Conservation (phyloP, 495 filamentous ascomycete species). For the Penicillium roqueforti region DNA sequence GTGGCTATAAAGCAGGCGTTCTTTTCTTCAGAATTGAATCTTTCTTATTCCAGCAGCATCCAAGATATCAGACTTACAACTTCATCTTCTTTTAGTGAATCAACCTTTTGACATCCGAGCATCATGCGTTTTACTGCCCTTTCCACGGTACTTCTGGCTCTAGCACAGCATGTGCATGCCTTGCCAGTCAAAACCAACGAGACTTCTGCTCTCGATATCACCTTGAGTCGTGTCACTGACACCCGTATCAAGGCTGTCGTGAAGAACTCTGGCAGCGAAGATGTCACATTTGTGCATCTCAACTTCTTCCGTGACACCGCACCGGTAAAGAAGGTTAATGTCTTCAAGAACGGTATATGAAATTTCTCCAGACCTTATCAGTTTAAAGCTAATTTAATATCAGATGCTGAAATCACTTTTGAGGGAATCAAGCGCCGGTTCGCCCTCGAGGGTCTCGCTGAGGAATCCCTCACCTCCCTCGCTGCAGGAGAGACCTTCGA, state of each 20-base stretch:
- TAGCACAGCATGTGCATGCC: slow-evolving; percentile 38
- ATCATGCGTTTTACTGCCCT: slow-evolving; percentile 19
- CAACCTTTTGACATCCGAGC: neutral
- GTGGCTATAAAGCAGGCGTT: neutral
- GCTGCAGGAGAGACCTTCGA: slow-evolving; percentile 52
- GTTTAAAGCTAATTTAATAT: neutral
- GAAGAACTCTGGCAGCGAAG: slow-evolving; percentile 53
- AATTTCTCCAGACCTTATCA: neutral
- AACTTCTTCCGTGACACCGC: slow-evolving; percentile 57
- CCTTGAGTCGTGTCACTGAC: slow-evolving; percentile 49
- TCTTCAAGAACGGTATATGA: slow-evolving; percentile 50
- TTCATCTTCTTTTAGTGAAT: neutral
- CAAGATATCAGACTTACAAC: neutral
- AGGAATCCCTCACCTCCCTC: slow-evolving; percentile 54
- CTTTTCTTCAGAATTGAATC: neutral
- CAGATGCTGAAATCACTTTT: slow-evolving; percentile 51
- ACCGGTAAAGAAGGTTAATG: slow-evolving; percentile 57
- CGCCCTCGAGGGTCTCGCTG: slow-evolving; percentile 38
- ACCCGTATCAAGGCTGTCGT: slow-evolving; percentile 57
- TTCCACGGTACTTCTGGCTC: slow-evolving; percentile 32
- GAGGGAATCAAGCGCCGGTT: slow-evolving; percentile 54
- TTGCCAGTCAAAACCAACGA: slow-evolving; percentile 41
- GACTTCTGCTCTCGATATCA: slow-evolving; percentile 47
- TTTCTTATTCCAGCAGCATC: neutral
- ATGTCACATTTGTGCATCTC: slow-evolving; percentile 56